Percentiles rank a stretch among this genome's conserved stretches.
Evolutionary conservation across 352 stramenopile genomes (phyloP).

Genomic region (Phytophthora cajani): DNA sequence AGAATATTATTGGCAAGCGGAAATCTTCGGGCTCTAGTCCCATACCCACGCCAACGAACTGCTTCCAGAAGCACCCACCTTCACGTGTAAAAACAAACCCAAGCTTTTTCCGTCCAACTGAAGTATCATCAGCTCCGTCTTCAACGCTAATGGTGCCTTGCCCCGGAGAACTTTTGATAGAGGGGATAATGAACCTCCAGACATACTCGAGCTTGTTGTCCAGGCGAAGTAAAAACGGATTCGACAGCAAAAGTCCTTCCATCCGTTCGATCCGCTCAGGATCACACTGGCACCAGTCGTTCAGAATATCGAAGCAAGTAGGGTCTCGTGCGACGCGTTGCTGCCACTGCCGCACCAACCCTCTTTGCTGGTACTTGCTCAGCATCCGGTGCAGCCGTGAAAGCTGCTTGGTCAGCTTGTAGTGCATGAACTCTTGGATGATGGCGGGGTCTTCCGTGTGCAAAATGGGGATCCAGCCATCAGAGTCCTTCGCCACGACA

Average conservation of each 20-base stretch:
- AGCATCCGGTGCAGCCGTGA: conserved; percentile 59
- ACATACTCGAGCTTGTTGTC: conserved; percentile 77
- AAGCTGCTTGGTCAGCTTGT: conserved; percentile 66
- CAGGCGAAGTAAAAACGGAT: conserved; percentile 60
- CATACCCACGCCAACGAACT: conserved; percentile 54
- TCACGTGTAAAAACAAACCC: conserved; percentile 44
- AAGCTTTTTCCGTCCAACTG: conserved; percentile 33
- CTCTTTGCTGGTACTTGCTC: conserved; percentile 49
- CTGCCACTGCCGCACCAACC: conserved; percentile 59
- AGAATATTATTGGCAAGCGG: conserved; percentile 52
- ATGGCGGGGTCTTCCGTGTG: conserved; percentile 31
- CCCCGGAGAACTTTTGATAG: conserved; percentile 25
- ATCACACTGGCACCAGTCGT: conserved; percentile 70
- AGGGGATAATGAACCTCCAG: conserved; percentile 44
- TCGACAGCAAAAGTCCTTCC: conserved; percentile 55
- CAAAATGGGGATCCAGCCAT: conserved; percentile 63
- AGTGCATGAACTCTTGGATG: conserved; percentile 61
- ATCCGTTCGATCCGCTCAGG: conserved; percentile 57
- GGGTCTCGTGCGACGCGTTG: conserved; percentile 46
- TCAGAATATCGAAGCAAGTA: conserved; percentile 65
- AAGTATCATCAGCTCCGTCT: conserved; percentile 6
- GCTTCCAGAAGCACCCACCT: conserved; percentile 49
- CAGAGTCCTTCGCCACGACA: conserved; percentile 51
- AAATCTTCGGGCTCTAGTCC: conserved; percentile 52
- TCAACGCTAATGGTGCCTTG: conserved; percentile 5